These are phyloP conservation scores for Ciborinia camelliae DNA, from an alignment of 2,329 filamentous ascomycete species.

Conservation along the genomic window DNA sequence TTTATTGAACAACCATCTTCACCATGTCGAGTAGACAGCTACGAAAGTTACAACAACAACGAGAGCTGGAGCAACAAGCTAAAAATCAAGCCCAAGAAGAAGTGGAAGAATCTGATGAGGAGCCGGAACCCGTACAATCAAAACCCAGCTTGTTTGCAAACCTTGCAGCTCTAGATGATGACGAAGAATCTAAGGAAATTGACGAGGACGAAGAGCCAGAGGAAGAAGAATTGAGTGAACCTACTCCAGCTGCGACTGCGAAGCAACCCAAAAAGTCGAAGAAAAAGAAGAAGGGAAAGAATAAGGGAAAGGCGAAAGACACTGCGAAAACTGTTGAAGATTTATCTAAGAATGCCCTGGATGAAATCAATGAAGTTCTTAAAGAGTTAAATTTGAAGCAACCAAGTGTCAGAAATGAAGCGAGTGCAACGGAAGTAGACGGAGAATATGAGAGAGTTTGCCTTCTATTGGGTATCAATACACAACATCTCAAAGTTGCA, in stretches of 20 bases:
- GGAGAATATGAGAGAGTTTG: constrained; percentile 45
- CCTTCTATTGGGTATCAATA: constrained; percentile 59
- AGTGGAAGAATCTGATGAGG: constrained; percentile 34
- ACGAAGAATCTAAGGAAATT: constrained; percentile 32
- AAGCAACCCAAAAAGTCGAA: constrained; percentile 56
- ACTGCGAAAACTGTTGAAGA: constrained; percentile 25
- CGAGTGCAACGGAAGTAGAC: constrained; percentile 31
- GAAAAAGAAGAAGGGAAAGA: constrained; percentile 43
- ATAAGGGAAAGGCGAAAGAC: constrained; percentile 25
- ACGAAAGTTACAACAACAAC: constrained; percentile 38
- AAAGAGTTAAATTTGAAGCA: constrained; percentile 52
- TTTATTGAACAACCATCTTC: background rate
- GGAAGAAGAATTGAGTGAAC: constrained; percentile 33
- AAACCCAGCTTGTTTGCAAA: constrained; percentile 54
- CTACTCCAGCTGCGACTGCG: constrained; percentile 28
- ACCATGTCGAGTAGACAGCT: constrained; percentile 39
- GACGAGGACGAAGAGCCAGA: constrained; percentile 38
- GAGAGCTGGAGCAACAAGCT: constrained; percentile 34
- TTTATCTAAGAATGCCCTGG: constrained; percentile 41
- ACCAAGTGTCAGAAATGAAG: constrained; percentile 21
- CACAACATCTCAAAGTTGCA: constrained; percentile 73
- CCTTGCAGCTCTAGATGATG: constrained; percentile 45
- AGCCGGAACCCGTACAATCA: constrained; percentile 35
- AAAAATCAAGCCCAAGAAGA: constrained; percentile 26
- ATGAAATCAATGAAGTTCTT: constrained; percentile 66